Conservation (phyloP, 2,329 filamentous ascomycete genomes). For the Colletotrichum camelliae region DNA sequence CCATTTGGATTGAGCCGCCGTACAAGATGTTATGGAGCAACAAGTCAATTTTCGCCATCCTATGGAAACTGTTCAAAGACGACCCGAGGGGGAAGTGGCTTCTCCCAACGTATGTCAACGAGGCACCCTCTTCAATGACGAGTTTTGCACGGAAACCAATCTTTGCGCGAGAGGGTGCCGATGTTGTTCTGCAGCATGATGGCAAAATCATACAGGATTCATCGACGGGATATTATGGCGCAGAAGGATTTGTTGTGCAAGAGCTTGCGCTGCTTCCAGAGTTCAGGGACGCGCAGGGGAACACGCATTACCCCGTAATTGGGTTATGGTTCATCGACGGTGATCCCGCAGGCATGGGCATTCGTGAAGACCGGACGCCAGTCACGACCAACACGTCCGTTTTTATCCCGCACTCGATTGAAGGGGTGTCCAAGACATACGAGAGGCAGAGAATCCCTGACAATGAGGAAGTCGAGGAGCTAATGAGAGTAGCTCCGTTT, state of each 20-base stretch:
- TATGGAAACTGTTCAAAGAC: not conserved
- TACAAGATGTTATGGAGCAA: constrained; percentile 8
- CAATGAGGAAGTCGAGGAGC: not conserved
- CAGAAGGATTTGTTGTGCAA: not conserved
- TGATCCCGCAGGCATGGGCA: not conserved
- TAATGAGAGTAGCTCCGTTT: not conserved
- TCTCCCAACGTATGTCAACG: not conserved
- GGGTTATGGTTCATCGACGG: not conserved
- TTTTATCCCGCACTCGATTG: not conserved
- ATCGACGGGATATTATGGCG: not conserved
- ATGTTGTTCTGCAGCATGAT: not conserved
- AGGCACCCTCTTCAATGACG: not conserved
- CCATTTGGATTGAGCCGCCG: not conserved
- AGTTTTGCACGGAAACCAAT: constrained; percentile 1
- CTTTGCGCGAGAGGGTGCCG: not conserved
- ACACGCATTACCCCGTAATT: not conserved
- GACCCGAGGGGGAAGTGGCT: not conserved
- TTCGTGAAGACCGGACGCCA: not conserved
- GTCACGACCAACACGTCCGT: not conserved
- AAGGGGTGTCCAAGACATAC: not conserved
- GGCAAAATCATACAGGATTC: not conserved
- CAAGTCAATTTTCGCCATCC: not conserved
- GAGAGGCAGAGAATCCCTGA: not conserved
- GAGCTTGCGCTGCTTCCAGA: not conserved
- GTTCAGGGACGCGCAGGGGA: not conserved